phyloP scores from a whole-genome alignment of 2,329 filamentous ascomycete genomes.

The Mycosphaerella sp. region DNA sequence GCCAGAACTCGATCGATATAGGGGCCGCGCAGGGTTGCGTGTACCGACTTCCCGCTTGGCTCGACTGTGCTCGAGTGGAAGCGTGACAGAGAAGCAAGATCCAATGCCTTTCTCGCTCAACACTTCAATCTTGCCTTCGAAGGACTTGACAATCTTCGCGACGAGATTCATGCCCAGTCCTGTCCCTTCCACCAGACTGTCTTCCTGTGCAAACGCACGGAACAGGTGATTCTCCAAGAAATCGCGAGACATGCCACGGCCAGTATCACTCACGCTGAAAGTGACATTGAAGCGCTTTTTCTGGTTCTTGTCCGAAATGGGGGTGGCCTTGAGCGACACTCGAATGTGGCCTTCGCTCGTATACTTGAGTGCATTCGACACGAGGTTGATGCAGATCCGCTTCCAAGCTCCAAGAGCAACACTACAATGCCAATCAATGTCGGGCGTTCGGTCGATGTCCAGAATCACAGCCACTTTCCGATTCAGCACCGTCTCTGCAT shows the following conservation, averaged over 20 bases:
- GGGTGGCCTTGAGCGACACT: constrained; percentile 26
- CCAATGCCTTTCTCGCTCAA: constrained; percentile 26
- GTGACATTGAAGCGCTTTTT: constrained; percentile 23
- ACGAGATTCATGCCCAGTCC: constrained; percentile 64
- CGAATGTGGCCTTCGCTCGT: constrained; percentile 40
- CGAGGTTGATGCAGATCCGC: constrained; percentile 43
- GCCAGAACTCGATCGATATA: constrained; percentile 10
- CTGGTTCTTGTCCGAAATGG: constrained; percentile 19
- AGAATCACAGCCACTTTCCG: constrained; percentile 43
- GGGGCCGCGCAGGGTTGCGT: constrained; percentile 11
- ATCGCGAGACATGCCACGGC: constrained; percentile 58
- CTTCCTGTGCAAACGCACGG: constrained; percentile 60
- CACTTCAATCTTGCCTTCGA: constrained; percentile 51
- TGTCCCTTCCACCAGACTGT: constrained; percentile 54
- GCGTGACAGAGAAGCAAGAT: constrained; percentile 19
- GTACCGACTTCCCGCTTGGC: constrained; percentile 5
- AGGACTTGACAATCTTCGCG: constrained; percentile 51
- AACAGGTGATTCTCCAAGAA: constrained; percentile 58
- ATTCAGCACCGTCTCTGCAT: constrained; percentile 20
- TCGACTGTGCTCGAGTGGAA: constrained; percentile 21
- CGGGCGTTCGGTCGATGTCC: constrained; percentile 36
- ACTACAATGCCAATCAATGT: constrained; percentile 39
- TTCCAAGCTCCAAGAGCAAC: constrained; percentile 44
- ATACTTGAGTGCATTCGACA: constrained; percentile 48
- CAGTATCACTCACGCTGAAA: constrained; percentile 53